Conservation (phyloP, 2,329 filamentous ascomycete genomes). For the Pyrenochaeta sp. region DNA sequence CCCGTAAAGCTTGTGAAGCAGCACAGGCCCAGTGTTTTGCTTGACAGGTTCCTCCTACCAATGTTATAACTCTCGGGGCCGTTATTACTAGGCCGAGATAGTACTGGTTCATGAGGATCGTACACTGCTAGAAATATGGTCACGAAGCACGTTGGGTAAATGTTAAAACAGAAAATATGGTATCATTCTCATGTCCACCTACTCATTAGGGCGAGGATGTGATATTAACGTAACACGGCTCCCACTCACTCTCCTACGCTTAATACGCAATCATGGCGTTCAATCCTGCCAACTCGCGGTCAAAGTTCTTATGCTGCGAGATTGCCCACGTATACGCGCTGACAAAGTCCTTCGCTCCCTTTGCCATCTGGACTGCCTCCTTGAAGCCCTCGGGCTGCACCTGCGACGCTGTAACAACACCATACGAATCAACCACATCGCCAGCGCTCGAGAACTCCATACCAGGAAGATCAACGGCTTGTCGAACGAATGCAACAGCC, state of each 20-base stretch:
- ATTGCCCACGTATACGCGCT: slow-evolving; percentile 75
- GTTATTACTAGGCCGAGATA: too few species aligned
- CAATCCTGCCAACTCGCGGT: slow-evolving; percentile 76
- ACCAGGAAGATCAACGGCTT: slow-evolving; percentile 56
- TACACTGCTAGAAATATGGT: too few species aligned
- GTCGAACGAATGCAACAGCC: slow-evolving; percentile 69
- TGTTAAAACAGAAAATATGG: neutral
- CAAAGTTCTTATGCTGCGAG: slow-evolving; percentile 76
- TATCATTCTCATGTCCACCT: neutral
- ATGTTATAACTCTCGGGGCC: too few species aligned
- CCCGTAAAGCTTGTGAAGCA: neutral
- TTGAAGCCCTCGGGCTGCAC: slow-evolving; percentile 65
- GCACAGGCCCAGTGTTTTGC: neutral
- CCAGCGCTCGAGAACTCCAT: slow-evolving; percentile 59
- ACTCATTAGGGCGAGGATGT: neutral
- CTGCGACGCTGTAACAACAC: slow-evolving; percentile 73
- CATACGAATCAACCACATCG: slow-evolving; percentile 73
- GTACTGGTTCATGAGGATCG: too few species aligned
- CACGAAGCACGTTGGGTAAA: too few species aligned
- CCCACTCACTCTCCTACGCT: neutral
- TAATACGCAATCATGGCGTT: slow-evolving; percentile 74
- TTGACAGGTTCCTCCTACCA: too few species aligned
- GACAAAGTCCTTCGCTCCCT: slow-evolving; percentile 73
- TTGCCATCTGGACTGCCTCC: slow-evolving; percentile 69
- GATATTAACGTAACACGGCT: neutral